Conservation (phyloP, 192 early-diverging fungal species). For the Coemansia furcata region DNA sequence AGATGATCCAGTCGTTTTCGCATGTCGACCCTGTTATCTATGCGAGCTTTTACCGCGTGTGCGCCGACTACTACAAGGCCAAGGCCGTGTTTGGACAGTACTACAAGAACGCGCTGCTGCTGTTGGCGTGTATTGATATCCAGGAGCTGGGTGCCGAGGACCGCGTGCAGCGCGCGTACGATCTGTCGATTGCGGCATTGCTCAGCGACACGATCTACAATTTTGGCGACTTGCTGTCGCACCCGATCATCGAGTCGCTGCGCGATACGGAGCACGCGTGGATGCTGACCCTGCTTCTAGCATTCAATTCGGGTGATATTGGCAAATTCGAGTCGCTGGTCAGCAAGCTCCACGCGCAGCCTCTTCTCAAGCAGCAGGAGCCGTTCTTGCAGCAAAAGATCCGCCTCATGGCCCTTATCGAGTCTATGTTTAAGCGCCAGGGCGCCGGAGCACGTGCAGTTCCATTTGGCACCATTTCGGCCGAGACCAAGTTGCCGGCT, state of each 20-base stretch:
- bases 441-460: constrained; percentile 66
- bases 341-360: constrained; percentile 72
- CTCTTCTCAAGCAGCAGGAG: constrained; percentile 73
- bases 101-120: constrained; percentile 93
- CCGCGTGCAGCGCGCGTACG: constrained; percentile 86
- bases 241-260: constrained; percentile 37
- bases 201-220: constrained; percentile 97
- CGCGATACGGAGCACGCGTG: constrained; percentile 79
- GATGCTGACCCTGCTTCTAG: constrained; percentile 81
- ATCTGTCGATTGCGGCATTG: constrained; percentile 85
- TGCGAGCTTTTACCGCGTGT: constrained; percentile 91
- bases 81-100: constrained; percentile 90
- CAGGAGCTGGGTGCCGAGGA: constrained; percentile 76
- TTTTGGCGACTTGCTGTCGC: constrained; percentile 93
- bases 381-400: constrained; percentile 91
- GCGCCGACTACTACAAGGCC: constrained; percentile 97
- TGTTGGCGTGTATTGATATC: constrained; percentile 86
- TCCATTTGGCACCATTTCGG: constrained; percentile 76
- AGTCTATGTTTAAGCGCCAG: constrained; percentile 83
- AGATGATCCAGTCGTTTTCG: constrained; percentile 56
- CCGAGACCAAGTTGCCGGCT: constrained; percentile 63
- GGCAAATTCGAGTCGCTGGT: constrained; percentile 82
- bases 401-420: constrained; percentile 95
- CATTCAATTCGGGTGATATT: constrained; percentile 93
- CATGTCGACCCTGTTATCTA: constrained; percentile 84